These are phyloP conservation scores for Wallemia ichthyophaga DNA, from an alignment of 1,284 basidiomycete species.

Conservation along the genomic window DNA sequence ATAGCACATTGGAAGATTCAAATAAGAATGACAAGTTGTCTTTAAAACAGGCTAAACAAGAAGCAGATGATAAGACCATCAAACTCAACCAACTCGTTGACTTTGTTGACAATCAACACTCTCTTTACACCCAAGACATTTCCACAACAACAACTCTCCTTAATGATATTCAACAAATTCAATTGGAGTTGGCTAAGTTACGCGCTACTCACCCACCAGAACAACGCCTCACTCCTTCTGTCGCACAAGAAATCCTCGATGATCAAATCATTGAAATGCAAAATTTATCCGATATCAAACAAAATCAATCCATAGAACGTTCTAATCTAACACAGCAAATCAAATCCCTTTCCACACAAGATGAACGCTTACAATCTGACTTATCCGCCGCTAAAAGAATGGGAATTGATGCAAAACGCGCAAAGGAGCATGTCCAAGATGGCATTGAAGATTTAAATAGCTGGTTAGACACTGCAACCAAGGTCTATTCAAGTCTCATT, in stretches of 20 bases:
- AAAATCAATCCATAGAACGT: background rate
- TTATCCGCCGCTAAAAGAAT: background rate
- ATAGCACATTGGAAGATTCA: background rate
- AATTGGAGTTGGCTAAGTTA: background rate
- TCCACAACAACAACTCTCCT: background rate
- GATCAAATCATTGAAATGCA: background rate
- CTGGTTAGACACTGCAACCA: background rate
- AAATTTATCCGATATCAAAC: background rate
- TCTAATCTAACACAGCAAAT: background rate
- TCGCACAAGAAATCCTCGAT: background rate
- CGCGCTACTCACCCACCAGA: background rate
- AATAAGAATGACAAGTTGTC: background rate
- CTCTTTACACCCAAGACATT: background rate
- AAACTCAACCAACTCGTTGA: background rate
- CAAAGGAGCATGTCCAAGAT: background rate
- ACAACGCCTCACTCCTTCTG: background rate
- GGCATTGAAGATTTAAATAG: background rate
- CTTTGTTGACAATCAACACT: background rate
- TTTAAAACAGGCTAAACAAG: background rate
- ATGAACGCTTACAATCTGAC: background rate
- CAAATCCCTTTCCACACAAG: background rate
- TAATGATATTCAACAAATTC: background rate
- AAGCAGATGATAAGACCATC: background rate
- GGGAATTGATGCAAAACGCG: background rate
- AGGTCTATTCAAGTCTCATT: background rate